Evolutionary conservation across 2,329 filamentous ascomycete genomes (phyloP).

Genomic region (Penicillium corylophilum): DNA sequence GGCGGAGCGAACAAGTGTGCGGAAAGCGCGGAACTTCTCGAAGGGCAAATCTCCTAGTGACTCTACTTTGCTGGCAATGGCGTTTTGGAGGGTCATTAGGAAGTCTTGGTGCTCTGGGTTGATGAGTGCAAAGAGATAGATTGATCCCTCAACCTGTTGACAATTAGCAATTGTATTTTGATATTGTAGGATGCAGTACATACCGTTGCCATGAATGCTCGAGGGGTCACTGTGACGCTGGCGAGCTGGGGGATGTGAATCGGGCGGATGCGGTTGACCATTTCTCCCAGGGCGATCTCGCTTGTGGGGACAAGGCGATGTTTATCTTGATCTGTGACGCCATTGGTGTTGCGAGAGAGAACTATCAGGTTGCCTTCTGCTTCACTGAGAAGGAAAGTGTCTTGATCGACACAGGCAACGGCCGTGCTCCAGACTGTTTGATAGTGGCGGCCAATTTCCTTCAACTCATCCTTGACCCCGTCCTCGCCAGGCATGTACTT

Average conservation of each 20-base stretch:
- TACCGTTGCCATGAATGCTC: constrained; percentile 87
- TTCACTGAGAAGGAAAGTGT: constrained; percentile 80
- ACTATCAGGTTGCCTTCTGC: constrained; percentile 84
- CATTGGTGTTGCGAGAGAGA: constrained; percentile 69
- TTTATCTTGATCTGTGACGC: constrained; percentile 72
- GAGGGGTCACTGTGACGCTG: constrained; percentile 70
- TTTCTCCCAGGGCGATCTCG: constrained; percentile 85
- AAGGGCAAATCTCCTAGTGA: constrained; percentile 75
- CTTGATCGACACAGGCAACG: constrained; percentile 67
- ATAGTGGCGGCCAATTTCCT: constrained; percentile 76
- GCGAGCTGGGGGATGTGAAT: constrained; percentile 66
- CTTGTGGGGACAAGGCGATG: constrained; percentile 69
- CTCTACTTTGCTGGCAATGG: constrained; percentile 64
- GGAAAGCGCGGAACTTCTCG: constrained; percentile 76
- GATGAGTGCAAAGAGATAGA: constrained; percentile 87
- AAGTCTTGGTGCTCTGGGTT: constrained; percentile 70
- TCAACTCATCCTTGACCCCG: constrained; percentile 61
- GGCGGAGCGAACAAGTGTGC: constrained; percentile 66
- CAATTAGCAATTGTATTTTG: background rate
- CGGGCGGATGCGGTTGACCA: constrained; percentile 82
- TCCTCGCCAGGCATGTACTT: constrained; percentile 63
- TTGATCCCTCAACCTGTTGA: constrained; percentile 77
- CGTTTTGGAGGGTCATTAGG: constrained; percentile 75
- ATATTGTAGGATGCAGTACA: constrained; percentile 37
- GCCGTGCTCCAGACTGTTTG: constrained; percentile 81